Conservation (phyloP, 805 yeast genomes). For the Diddensiella caesifluorescens region DNA sequence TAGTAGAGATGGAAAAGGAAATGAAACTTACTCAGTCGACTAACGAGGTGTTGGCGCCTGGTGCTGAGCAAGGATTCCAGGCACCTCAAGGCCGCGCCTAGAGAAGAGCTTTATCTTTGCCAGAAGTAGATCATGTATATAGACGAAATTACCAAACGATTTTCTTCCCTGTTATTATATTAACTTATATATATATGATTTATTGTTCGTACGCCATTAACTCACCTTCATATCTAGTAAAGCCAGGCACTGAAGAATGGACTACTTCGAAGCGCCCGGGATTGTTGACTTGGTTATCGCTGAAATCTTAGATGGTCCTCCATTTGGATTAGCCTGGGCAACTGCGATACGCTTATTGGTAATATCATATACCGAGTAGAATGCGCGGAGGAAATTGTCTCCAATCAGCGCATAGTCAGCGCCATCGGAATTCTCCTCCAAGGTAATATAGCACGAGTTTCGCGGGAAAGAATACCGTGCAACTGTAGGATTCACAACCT, state of each 20-base stretch:
- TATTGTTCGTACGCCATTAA: too few species aligned
- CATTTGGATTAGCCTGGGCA: conserved; percentile 38
- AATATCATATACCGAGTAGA: conserved; percentile 60
- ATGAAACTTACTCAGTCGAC: conserved; percentile 45
- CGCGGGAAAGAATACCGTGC: conserved; percentile 31
- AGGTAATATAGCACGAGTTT: conserved; percentile 34
- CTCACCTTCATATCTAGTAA: too few species aligned
- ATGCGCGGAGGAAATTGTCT: conserved; percentile 54
- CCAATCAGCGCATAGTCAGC: conserved; percentile 45
- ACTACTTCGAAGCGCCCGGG: conserved; percentile 19
- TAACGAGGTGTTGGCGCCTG: conserved; percentile 33
- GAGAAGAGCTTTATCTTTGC: too few species aligned
- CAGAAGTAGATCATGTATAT: too few species aligned
- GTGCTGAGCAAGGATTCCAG: conserved; percentile 33
- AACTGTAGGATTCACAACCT: conserved; percentile 27
- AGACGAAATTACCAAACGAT: too few species aligned
- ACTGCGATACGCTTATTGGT: conserved; percentile 50
- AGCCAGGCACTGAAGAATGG: too few species aligned
- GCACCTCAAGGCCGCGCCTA: too few species aligned
- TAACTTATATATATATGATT: not conserved
- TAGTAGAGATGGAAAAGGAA: conserved; percentile 90
- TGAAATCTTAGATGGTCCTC: conserved; percentile 13
- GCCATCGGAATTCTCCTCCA: conserved; percentile 31
- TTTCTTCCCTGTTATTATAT: not conserved
- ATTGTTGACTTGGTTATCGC: conserved; percentile 15